These are phyloP conservation scores for Neurospora sp. DNA, from an alignment of 2,329 filamentous ascomycete species.

Conservation along the genomic window DNA sequence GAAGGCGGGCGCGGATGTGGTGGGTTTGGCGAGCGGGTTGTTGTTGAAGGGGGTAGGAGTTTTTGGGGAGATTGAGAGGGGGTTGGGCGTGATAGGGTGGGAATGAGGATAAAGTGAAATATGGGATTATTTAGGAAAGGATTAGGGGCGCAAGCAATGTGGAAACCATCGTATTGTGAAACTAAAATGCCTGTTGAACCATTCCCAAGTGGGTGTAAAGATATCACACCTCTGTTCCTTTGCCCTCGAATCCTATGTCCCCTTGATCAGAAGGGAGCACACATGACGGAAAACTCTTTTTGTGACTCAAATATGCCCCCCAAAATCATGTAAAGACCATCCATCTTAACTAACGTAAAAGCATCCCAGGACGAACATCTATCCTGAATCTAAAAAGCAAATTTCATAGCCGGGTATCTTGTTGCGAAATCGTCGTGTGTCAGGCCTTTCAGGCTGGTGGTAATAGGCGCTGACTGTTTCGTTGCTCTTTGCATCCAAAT, in stretches of 20 bases:
- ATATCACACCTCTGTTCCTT: not conserved
- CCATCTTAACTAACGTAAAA: not conserved
- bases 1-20: constrained; percentile 52
- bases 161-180: not conserved
- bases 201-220: not conserved
- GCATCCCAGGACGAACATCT: not conserved
- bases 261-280: too few relatives aligned
- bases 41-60: constrained; percentile 52
- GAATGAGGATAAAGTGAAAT: too few relatives aligned
- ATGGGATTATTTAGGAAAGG: too few relatives aligned
- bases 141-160: too few relatives aligned
- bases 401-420: not conserved
- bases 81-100: not conserved
- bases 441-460: not conserved
- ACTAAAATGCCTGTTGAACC: not conserved
- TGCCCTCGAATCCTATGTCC: not conserved
- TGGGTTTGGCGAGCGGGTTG: constrained; percentile 60
- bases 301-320: not conserved
- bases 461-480: not conserved
- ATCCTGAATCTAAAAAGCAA: not conserved
- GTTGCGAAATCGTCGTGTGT: not conserved
- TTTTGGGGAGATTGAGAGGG: constrained; percentile 46
- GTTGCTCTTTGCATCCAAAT: not conserved
- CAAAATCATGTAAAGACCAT: too few relatives aligned
- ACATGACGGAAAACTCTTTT: too few relatives aligned